These are phyloP conservation scores for Suillus variegatus DNA, from an alignment of 768 basidiomycete genomes.

Conservation along the genomic window DNA sequence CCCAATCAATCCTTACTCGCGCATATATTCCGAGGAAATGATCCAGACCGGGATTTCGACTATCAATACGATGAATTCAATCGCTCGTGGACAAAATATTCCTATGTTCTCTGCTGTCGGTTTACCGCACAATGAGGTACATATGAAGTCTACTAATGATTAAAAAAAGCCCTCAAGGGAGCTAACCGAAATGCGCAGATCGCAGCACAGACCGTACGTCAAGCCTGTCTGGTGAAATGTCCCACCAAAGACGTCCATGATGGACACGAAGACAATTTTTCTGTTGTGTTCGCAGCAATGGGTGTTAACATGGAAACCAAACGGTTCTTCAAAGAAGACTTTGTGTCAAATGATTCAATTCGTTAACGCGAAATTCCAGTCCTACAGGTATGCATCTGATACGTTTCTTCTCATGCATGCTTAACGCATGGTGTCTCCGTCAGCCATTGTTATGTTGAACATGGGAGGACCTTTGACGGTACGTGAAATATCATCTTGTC, in stretches of 20 bases:
- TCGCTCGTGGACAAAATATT: constrained; percentile 99
- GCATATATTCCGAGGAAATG: constrained; percentile 99
- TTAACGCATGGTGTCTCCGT: constrained; percentile 22
- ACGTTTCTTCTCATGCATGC: constrained; percentile 11
- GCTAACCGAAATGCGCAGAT: constrained; percentile 55
- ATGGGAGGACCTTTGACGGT: constrained; percentile 98
- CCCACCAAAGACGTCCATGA: constrained; percentile 98
- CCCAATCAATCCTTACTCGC: constrained; percentile 96
- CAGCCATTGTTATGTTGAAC: constrained; percentile 95
- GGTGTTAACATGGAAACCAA: constrained; percentile 99
- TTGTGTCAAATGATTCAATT: constrained; percentile 68
- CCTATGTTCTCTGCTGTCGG: constrained; percentile 99
- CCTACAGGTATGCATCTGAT: constrained; percentile 54
- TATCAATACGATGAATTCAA: constrained; percentile 97
- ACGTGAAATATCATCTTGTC: constrained; percentile 26
- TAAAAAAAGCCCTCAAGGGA: background rate
- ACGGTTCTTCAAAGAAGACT: constrained; percentile 99
- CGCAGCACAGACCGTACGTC: constrained; percentile 99
- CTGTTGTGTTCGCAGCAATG: constrained; percentile 99
- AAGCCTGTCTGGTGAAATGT: constrained; percentile 94
- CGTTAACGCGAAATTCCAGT: constrained; percentile 36
- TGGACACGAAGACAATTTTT: constrained; percentile 99
- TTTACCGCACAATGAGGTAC: constrained; percentile 96
- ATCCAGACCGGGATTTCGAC: constrained; percentile 99
- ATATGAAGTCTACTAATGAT: constrained; percentile 8